Base-by-base conservation (phyloP, 164 flowering plant species). In the Brasenia schreberi region DNA sequence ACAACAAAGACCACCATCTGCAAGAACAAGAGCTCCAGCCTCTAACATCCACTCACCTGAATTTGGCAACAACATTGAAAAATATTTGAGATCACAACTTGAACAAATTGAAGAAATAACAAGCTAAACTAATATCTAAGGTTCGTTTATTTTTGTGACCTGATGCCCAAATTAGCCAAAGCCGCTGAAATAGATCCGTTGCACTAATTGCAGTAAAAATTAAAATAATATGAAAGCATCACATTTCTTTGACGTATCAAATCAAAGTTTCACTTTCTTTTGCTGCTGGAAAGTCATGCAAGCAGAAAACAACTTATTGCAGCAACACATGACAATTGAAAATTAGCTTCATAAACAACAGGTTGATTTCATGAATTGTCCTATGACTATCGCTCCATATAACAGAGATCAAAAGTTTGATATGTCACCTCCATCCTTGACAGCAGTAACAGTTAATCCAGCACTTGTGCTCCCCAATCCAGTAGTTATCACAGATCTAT, bases 391-490 rank as follows among this genome's bases (percentile, higher is more conserved):
- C 14, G 7, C 53, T 45, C 53, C 14, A 2, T 45, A 45, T 7
- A 45, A 7, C 14, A 45, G 53, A 45, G 11, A 45, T 12, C 53
- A 45, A 45, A 45, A 45, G 14, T 23, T 23, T 23, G n/a, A 60
- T n/a, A 60, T n/a, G 19, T 60, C 76, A 88, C 99, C 99, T 75
- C 93, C 96, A 83, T 94, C 96, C 74, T 85, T 89, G 65, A 94
- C 97, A 12, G 99, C 99, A 70, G 99, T 91, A 33, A 94, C 98
- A 65, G 99, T 94, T 75, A 94, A 73, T 66, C 99, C 97, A 71
- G 99, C 97, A 81, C 97, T 91, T 7, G 99, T 94, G 77, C 97
- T 90, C 67, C 98, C 98, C 73, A 94, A 74, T 2, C 97, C 98
- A 68, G 97, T 91, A n/a, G 98, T 89, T 69, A 94, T 89, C 65